These are phyloP conservation scores for Rhodotorula sp. DNA, from an alignment of 1,284 basidiomycete species.

Conservation along the genomic window DNA sequence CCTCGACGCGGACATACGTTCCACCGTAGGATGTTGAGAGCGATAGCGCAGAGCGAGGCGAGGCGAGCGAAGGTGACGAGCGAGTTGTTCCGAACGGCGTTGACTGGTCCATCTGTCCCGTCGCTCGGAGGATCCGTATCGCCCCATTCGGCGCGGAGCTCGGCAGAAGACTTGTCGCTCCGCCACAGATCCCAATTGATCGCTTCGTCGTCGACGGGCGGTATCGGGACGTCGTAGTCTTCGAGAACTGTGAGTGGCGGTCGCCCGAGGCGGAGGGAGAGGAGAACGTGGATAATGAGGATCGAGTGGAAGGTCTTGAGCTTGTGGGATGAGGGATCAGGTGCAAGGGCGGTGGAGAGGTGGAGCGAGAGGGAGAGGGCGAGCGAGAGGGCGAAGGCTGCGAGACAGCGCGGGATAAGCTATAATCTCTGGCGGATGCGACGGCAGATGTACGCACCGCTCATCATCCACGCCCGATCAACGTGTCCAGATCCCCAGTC, in stretches of 20 bases:
- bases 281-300: conserved; percentile 35
- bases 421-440: no score
- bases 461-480: conserved; percentile 28
- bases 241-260: conserved; percentile 26
- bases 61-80: conserved; percentile 23
- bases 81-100: conserved; percentile 27
- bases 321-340: conserved; percentile 12
- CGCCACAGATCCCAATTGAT: conserved; percentile 37
- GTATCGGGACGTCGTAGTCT: conserved; percentile 29
- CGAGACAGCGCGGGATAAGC: no score
- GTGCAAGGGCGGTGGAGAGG: background rate
- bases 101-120: background rate
- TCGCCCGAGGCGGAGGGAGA: conserved; percentile 24
- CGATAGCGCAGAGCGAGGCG: conserved; percentile 32
- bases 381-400: conserved; percentile 27
- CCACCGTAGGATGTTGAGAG: conserved; percentile 21
- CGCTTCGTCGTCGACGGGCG: conserved; percentile 28
- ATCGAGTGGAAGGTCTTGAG: conserved; percentile 31
- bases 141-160: conserved; percentile 21
- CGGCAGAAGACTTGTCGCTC: conserved; percentile 29
- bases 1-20: conserved; percentile 17
- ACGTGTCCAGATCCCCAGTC: conserved; percentile 35
- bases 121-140: background rate
- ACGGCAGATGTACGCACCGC: conserved; percentile 3
- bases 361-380: conserved; percentile 21